Evolutionary conservation across 768 basidiomycete species (phyloP).

Genomic region (Wakefieldia striispora): DNA sequence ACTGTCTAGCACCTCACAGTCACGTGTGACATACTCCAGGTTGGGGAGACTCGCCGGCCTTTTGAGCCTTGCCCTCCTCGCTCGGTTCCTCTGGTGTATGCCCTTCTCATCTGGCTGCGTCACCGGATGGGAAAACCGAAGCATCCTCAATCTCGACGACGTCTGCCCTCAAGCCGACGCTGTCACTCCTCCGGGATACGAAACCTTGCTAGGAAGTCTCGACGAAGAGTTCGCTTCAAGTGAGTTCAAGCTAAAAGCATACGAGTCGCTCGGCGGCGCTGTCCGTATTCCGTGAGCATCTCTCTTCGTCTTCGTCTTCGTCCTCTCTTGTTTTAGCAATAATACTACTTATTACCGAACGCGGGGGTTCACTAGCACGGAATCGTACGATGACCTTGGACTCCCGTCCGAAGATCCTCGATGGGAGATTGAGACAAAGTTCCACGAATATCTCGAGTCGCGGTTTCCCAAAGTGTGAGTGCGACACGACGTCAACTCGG

Average conservation of each 20-base stretch:
- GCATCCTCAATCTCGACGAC: slow-evolving; percentile 1
- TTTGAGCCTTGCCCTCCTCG: slow-evolving; percentile 10
- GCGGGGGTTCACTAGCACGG: slow-evolving; percentile 39
- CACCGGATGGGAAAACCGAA: neutral
- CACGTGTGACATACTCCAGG: neutral
- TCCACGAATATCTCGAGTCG: slow-evolving; percentile 28
- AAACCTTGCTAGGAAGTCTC: slow-evolving; percentile 20
- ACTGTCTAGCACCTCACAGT: neutral
- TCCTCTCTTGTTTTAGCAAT: neutral
- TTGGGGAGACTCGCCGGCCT: slow-evolving; percentile 2
- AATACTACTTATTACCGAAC: neutral
- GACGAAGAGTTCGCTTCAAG: slow-evolving; percentile 21
- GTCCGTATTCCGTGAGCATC: slow-evolving; percentile 32
- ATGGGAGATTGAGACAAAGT: slow-evolving; percentile 29
- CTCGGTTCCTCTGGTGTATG: slow-evolving; percentile 6
- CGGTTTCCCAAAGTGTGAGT: slow-evolving; percentile 63
- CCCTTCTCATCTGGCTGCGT: neutral
- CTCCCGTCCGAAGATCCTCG: slow-evolving; percentile 47
- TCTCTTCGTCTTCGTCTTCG: neutral
- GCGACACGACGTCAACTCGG: neutral
- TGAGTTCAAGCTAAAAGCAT: slow-evolving; percentile 30
- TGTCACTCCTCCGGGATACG: slow-evolving; percentile 13
- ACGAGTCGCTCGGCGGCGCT: slow-evolving; percentile 35
- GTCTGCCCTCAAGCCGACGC: slow-evolving; percentile 30
- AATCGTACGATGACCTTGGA: slow-evolving; percentile 50